Evolutionary conservation across 2,329 filamentous ascomycete genomes (phyloP).

Genomic region (Botrytis cinerea): DNA sequence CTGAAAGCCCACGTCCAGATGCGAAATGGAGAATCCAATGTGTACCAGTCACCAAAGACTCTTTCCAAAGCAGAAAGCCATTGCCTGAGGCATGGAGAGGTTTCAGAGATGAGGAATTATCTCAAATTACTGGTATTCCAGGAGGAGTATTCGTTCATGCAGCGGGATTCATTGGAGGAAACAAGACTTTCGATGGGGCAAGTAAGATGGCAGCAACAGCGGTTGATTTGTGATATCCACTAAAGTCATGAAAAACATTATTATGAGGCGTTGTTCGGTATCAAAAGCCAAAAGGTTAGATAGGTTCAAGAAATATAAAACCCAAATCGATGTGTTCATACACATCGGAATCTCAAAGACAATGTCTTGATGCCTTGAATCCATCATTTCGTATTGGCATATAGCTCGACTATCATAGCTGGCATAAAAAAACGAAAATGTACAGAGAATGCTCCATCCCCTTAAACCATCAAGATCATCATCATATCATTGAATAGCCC

Average conservation of each 20-base stretch:
- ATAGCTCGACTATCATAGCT: constrained; percentile 23
- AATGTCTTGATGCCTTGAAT: constrained; percentile 1
- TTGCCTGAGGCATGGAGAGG: constrained; percentile 92
- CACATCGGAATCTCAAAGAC: constrained; percentile 1
- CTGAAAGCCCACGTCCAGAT: constrained; percentile 72
- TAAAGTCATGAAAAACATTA: constrained; percentile 8
- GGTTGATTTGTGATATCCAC: constrained; percentile 46
- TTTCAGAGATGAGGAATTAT: constrained; percentile 81
- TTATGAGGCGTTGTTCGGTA: constrained; percentile 15
- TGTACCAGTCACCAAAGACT: constrained; percentile 81
- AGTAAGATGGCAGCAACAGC: constrained; percentile 83
- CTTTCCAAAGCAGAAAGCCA: constrained; percentile 89
- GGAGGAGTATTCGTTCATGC: constrained; percentile 93
- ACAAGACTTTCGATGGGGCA: constrained; percentile 86
- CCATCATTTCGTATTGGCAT: constrained; percentile 19
- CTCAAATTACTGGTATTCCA: constrained; percentile 65
- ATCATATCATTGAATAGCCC: constrained; percentile 21
- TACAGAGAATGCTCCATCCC: constrained; percentile 24
- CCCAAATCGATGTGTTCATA: not conserved
- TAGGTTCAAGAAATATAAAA: not conserved
- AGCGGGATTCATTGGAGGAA: constrained; percentile 93
- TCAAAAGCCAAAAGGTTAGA: constrained; percentile 13
- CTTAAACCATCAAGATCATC: constrained; percentile 20
- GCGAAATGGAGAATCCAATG: constrained; percentile 93
- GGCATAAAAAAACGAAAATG: constrained; percentile 23